Conservation (phyloP, 192 early-diverging fungal species). For the Phycomyces nitens region DNA sequence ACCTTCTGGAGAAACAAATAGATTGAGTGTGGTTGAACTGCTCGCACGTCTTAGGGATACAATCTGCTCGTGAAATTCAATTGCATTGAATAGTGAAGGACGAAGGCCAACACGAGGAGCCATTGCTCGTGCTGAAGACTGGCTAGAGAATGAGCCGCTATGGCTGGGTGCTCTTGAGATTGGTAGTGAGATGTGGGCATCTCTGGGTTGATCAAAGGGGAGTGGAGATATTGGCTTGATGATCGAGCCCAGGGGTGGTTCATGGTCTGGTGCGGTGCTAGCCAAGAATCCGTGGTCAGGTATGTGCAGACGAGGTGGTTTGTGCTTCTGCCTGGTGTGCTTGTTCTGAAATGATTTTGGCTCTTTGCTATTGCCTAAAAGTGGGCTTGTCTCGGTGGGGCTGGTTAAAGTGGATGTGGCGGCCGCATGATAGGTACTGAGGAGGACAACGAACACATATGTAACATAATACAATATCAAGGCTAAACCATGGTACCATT, state of each 20-base stretch:
- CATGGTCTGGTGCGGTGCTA: slow-evolving; percentile 5
- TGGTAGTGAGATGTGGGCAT: neutral
- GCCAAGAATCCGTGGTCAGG: slow-evolving; percentile 8
- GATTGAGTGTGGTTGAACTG: slow-evolving; percentile 1
- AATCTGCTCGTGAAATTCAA: slow-evolving; percentile 41
- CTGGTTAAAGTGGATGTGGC: slow-evolving; percentile 3
- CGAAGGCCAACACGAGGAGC: slow-evolving; percentile 36
- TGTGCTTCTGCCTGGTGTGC: neutral
- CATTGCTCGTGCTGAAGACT: slow-evolving; percentile 15
- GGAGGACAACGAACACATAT: slow-evolving; percentile 59
- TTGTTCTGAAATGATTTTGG: neutral
- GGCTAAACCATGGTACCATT: slow-evolving; percentile 44
- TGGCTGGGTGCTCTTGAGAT: slow-evolving; percentile 13
- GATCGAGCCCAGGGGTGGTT: slow-evolving; percentile 13
- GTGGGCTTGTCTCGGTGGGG: neutral
- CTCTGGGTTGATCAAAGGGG: neutral
- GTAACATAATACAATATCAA: slow-evolving; percentile 55
- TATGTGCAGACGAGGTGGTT: slow-evolving; percentile 6
- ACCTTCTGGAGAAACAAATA: neutral
- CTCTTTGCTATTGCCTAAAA: neutral
- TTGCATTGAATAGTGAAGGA: slow-evolving; percentile 49
- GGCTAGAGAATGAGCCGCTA: slow-evolving; percentile 12
- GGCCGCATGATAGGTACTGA: neutral
- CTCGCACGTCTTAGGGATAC: slow-evolving; percentile 7
- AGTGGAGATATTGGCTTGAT: slow-evolving; percentile 25